A percentile compares a stretch with the other conserved stretches of the same genome.
phyloP scores from a whole-genome alignment of 139 green algal species.

The Desmodesmus armatus region DNA sequence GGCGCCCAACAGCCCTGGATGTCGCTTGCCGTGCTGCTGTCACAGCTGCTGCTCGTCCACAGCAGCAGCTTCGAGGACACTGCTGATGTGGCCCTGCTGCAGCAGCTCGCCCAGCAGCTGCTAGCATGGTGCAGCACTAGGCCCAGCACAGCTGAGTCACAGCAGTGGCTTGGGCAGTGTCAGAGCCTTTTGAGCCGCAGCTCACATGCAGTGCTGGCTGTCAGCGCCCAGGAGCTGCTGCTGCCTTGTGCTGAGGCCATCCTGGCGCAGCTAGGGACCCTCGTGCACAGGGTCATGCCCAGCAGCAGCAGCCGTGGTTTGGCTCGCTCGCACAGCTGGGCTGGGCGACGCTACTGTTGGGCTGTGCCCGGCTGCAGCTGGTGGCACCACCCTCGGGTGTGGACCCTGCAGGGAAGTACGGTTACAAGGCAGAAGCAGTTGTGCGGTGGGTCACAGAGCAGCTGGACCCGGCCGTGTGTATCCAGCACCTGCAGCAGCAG shows the following conservation, averaged over 20 bases:
- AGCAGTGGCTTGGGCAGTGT: neutral
- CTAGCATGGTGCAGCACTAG: slow-evolving; percentile 13
- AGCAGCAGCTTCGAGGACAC: slow-evolving; percentile 14
- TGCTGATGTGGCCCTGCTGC: slow-evolving; percentile 41
- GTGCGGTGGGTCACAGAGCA: slow-evolving; percentile 47
- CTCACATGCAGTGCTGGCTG: slow-evolving; percentile 7
- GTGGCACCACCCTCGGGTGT: slow-evolving; percentile 68
- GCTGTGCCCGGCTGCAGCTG: slow-evolving; percentile 84
- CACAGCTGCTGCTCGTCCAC: slow-evolving; percentile 68
- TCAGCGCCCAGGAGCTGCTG: slow-evolving; percentile 45
- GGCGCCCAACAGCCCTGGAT: neutral
- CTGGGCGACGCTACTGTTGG: slow-evolving; percentile 84
- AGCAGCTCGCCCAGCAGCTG: slow-evolving; percentile 42
- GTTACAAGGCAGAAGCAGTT: slow-evolving; percentile 56
- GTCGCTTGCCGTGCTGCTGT: slow-evolving; percentile 59
- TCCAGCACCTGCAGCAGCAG: slow-evolving; percentile 59
- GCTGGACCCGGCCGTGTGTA: slow-evolving; percentile 55
- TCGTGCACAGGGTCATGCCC: neutral
- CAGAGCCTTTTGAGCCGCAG: slow-evolving; percentile 2
- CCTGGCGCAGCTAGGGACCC: neutral
- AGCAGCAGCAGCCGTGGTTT: slow-evolving; percentile 36
- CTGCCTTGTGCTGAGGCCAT: slow-evolving; percentile 50
- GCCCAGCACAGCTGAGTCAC: neutral
- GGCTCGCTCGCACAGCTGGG: slow-evolving; percentile 47
- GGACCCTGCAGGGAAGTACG: slow-evolving; percentile 86